A percentile compares a stretch with the other conserved stretches of the same genome.
phyloP scores from a whole-genome alignment of 805 yeast genomes.

The Lipomyces yamanashiensis region DNA sequence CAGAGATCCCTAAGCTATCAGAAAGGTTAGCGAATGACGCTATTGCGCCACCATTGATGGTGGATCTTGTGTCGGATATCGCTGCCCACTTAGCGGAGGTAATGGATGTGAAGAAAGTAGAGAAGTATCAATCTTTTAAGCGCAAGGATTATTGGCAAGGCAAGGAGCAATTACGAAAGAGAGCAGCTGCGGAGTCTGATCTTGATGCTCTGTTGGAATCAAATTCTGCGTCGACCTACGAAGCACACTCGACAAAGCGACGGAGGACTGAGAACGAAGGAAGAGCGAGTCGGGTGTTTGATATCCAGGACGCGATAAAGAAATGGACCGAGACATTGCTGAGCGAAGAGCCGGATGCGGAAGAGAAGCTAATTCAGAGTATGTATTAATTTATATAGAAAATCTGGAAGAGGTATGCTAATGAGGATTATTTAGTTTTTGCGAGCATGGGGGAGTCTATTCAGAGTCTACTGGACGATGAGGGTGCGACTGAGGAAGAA shows the following conservation, averaged over 20 bases:
- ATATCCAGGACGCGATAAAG: slow-evolving; percentile 17
- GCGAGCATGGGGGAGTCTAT: slow-evolving; percentile 1
- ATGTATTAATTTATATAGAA: background rate
- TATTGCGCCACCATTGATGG: slow-evolving; percentile 18
- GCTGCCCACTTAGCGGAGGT: slow-evolving; percentile 15
- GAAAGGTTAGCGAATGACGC: slow-evolving; percentile 6
- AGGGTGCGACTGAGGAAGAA: background rate
- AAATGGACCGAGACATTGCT: slow-evolving; percentile 13
- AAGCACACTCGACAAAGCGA: background rate
- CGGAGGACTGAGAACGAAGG: background rate
- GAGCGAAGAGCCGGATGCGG: slow-evolving; percentile 12
- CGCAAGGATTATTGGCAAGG: slow-evolving; percentile 14
- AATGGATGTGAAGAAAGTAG: slow-evolving; percentile 24
- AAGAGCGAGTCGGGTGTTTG: background rate
- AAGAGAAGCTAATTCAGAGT: slow-evolving; percentile 10
- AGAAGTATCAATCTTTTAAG: slow-evolving; percentile 26
- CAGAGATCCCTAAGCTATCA: slow-evolving; percentile 29
- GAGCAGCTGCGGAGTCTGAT: slow-evolving; percentile 3
- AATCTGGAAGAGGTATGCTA: background rate
- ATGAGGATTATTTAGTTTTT: slow-evolving; percentile 4
- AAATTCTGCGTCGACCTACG: background rate
- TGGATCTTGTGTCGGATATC: slow-evolving; percentile 12
- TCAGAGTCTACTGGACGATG: slow-evolving; percentile 1
- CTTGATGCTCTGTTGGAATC: slow-evolving; percentile 21
- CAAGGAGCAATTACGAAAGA: slow-evolving; percentile 10